These are phyloP conservation scores for Rhynchosporium graminicola DNA, from an alignment of 2,329 filamentous ascomycete species.

Conservation along the genomic window DNA sequence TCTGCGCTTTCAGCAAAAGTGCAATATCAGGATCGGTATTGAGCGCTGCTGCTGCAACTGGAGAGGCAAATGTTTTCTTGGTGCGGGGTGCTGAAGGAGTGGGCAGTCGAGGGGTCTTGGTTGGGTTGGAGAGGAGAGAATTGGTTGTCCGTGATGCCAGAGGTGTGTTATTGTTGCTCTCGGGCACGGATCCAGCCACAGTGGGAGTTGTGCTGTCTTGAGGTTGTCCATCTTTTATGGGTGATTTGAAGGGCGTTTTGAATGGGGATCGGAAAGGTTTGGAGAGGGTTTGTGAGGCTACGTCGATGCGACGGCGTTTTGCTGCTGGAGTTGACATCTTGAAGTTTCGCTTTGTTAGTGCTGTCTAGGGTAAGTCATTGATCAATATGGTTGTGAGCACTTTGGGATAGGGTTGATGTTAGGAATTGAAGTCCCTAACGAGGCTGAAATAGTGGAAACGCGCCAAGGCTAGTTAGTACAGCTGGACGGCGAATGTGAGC, in stretches of 20 bases:
- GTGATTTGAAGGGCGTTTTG: conserved; percentile 46
- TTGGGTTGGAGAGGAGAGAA: conserved; percentile 20
- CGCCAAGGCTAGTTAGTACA: neutral
- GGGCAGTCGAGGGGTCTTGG: conserved; percentile 16
- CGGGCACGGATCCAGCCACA: neutral
- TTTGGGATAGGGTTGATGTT: conserved; percentile 11
- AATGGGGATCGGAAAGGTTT: conserved; percentile 75
- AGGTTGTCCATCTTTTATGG: conserved; percentile 19
- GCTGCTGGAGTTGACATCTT: conserved; percentile 52
- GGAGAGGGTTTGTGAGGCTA: conserved; percentile 57
- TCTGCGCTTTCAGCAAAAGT: conserved; percentile 38
- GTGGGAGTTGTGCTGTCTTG: neutral
- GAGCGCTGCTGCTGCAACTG: conserved; percentile 38
- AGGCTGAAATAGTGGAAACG: conserved; percentile 17
- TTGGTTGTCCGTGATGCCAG: conserved; percentile 16
- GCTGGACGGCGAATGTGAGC: too few species aligned
- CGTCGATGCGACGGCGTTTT: conserved; percentile 65
- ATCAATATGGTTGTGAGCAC: conserved; percentile 34
- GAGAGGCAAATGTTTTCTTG: conserved; percentile 38
- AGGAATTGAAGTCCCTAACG: neutral
- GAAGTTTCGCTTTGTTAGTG: conserved; percentile 29
- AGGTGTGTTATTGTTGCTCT: conserved; percentile 4
- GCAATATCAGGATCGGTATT: conserved; percentile 39
- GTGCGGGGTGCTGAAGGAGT: conserved; percentile 16
- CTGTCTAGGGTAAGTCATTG: conserved; percentile 32